Conservation (phyloP, 495 filamentous ascomycete species). For the Talaromyces thailandensis region DNA sequence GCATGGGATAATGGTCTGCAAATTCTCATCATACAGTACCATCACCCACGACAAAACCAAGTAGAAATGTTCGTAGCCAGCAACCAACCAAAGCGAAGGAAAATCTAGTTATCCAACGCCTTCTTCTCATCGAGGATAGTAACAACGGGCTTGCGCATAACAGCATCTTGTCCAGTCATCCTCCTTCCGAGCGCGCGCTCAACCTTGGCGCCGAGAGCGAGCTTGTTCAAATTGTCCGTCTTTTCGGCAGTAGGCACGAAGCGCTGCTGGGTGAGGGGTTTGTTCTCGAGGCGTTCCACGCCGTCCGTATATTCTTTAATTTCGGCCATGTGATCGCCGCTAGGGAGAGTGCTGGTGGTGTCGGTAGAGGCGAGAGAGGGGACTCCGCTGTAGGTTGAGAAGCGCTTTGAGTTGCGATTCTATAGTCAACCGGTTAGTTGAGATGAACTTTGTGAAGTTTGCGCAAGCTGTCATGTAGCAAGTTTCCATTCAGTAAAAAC, state of each 20-base stretch:
- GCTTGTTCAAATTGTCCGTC: constrained; percentile 74
- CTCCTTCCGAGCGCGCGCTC: constrained; percentile 84
- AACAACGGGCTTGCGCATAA: constrained; percentile 54
- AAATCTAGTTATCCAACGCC: constrained; percentile 16
- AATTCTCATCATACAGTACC: neutral
- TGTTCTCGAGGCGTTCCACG: constrained; percentile 86
- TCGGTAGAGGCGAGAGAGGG: constrained; percentile 62
- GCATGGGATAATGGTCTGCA: neutral
- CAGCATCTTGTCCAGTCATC: constrained; percentile 87
- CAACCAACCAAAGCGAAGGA: constrained; percentile 12
- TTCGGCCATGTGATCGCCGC: constrained; percentile 51
- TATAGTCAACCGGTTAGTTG: constrained; percentile 20
- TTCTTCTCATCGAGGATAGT: constrained; percentile 35
- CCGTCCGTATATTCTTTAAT: constrained; percentile 75
- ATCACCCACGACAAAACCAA: constrained; percentile 10
- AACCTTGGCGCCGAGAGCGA: constrained; percentile 87
- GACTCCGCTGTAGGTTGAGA: constrained; percentile 70
- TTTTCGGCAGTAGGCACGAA: constrained; percentile 78
- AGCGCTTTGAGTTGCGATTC: constrained; percentile 63
- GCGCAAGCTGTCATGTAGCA: neutral
- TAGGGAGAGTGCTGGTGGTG: constrained; percentile 53
- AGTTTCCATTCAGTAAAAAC: neutral
- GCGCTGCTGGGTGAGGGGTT: constrained; percentile 73
- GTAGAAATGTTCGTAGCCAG: constrained; percentile 8
- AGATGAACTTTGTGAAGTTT: neutral